Conservation (phyloP, 306 rosid genomes). For the Sphenostylis stenocarpa region DNA sequence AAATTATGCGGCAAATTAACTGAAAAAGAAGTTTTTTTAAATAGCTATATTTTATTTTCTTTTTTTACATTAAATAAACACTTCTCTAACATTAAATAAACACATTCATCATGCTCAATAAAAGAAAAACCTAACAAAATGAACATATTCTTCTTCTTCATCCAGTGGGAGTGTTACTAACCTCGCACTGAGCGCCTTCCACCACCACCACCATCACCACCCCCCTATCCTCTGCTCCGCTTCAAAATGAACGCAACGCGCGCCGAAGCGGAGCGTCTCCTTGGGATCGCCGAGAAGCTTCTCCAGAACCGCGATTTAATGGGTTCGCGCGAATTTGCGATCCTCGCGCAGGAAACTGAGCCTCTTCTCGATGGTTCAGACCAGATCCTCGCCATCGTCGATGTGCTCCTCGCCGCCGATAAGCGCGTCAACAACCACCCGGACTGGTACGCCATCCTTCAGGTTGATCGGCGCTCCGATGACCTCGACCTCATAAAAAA, state of each 20-base stretch:
- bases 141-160: too few species aligned
- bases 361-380: slow-evolving; percentile 92
- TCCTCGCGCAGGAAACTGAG: slow-evolving; percentile 84
- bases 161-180: not conserved
- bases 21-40: too few species aligned
- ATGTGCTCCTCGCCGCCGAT: slow-evolving; percentile 77
- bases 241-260: slow-evolving; percentile 40
- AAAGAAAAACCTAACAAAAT: too few species aligned
- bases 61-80: too few species aligned
- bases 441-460: slow-evolving; percentile 90
- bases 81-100: too few species aligned
- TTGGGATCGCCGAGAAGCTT: slow-evolving; percentile 80
- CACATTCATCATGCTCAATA: too few species aligned
- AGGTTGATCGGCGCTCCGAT: slow-evolving; percentile 62
- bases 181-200: not conserved
- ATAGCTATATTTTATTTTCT: too few species aligned
- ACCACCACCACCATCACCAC: too few species aligned
- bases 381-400: slow-evolving; percentile 86
- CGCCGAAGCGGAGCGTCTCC: slow-evolving; percentile 76
- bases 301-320: slow-evolving; percentile 70
- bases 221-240: not conserved
- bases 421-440: slow-evolving; percentile 72
- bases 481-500: slow-evolving; percentile 68
- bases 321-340: slow-evolving; percentile 78
- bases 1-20: too few species aligned